Evolutionary conservation across 176 grass and related monocot species (phyloP).

Genomic region (Bromus sterilis): DNA sequence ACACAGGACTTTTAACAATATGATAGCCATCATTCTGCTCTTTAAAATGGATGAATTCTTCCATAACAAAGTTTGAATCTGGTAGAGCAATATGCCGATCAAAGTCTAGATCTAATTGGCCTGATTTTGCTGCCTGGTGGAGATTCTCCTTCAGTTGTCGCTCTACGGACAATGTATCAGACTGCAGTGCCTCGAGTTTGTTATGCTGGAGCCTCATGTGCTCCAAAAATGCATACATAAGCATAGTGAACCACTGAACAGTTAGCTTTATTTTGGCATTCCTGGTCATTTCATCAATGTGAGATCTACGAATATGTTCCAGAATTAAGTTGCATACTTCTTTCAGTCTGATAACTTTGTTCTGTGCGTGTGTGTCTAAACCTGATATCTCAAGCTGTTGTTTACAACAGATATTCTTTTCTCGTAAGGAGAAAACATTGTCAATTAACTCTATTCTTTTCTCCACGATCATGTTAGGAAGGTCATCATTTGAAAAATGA

Average conservation of each 20-base stretch:
- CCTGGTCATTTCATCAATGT: slow-evolving; percentile 15
- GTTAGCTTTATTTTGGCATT: slow-evolving; percentile 35
- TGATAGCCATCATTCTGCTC: slow-evolving; percentile 8
- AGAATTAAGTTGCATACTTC: slow-evolving; percentile 34
- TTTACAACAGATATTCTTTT: slow-evolving; percentile 37
- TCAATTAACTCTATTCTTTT: not conserved
- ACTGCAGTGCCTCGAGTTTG: slow-evolving; percentile 51
- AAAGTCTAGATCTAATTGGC: slow-evolving; percentile 37
- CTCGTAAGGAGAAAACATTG: slow-evolving; percentile 36
- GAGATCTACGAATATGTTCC: slow-evolving; percentile 24
- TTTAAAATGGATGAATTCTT: slow-evolving; percentile 46
- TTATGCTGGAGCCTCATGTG: slow-evolving; percentile 45
- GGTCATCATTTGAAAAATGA: not conserved
- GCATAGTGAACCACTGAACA: slow-evolving; percentile 42
- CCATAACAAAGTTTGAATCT: slow-evolving; percentile 43
- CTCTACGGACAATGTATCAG: slow-evolving; percentile 29
- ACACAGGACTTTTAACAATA: not conserved
- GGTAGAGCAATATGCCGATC: slow-evolving; percentile 35
- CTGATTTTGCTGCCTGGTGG: slow-evolving; percentile 38
- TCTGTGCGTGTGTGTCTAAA: slow-evolving; percentile 36
- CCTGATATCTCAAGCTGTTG: slow-evolving; percentile 46
- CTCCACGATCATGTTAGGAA: not conserved
- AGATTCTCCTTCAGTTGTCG: slow-evolving; percentile 44
- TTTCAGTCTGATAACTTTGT: slow-evolving; percentile 32
- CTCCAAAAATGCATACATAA: slow-evolving; percentile 37